Evolutionary conservation across 768 basidiomycete species (phyloP), one percentile per base, ranked within the genome.

Genomic region (Lyophyllum shimeji): DNA sequence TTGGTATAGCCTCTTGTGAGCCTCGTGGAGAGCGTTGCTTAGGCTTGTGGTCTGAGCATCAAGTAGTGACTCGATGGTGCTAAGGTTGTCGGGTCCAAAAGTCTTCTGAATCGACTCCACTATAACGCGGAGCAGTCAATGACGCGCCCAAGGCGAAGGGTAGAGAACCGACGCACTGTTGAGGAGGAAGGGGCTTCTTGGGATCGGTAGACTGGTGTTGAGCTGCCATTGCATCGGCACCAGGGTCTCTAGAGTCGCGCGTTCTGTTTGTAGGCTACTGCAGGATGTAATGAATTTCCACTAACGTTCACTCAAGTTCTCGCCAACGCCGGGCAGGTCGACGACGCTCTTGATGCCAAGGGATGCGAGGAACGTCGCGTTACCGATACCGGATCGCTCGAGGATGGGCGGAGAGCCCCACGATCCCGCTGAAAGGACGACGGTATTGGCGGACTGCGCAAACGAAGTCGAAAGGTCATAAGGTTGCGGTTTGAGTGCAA

Each of bases 191-290:
- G 48, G 48, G 17, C 7, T 21, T 5, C 9, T 9, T 2, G n/a
- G n/a, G 18, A 20, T 21, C 20, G 48, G 31, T 34, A 37, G 48
- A 17, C 48, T 49, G 3, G 48, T 20, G 48, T 49, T 49, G 48
- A 49, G 48, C 18, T 49, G 48, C 48, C 48, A 49, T 37, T 49
- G 48, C 48, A 49, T 49, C 7, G 48, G 31, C 33, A 34, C 31
- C n/a, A 49, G 48, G 2, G 48, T 49, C 9, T 40, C 39, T 40
- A 29, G 29, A 9, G 29, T 5, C 9, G 29, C 5, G 29, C 29
- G n/a, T 29, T 29, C 4, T 29, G 29, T 29, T 29, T 29, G 5
- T 9, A 9, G 29, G 29, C n/a, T n/a, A 29, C 5, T 29, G 29
- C 5, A 29, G 29, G 9, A 29, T 5, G 5, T 4, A 29, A 29